A percentile compares a stretch with the other conserved stretches of the same genome.
These are phyloP conservation scores for Verticillium alfalfae DNA, from an alignment of 2,329 filamentous ascomycete species.

Conservation along the genomic window DNA sequence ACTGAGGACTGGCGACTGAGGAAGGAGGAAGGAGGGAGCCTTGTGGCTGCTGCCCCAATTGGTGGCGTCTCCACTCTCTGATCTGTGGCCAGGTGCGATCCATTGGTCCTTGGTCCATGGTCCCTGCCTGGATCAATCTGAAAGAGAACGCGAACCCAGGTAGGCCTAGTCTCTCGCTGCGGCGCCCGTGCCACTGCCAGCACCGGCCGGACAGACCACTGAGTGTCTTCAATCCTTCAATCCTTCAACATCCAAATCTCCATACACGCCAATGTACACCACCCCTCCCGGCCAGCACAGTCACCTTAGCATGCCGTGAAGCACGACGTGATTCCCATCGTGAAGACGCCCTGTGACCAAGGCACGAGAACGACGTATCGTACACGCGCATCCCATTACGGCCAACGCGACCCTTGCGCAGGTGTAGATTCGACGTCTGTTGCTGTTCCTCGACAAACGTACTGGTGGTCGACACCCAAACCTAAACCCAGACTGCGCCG, in stretches of 20 bases:
- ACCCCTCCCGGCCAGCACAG: not conserved
- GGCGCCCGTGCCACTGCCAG: not conserved
- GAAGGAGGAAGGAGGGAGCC: not conserved
- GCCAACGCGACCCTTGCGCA: not conserved
- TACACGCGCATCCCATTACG: not conserved
- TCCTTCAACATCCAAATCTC: constrained; percentile 10
- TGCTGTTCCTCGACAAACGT: not conserved
- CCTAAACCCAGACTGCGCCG: not conserved
- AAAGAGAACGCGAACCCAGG: not conserved
- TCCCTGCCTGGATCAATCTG: not conserved
- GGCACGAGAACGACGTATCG: not conserved
- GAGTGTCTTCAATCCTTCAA: constrained; percentile 9
- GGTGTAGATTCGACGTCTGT: not conserved
- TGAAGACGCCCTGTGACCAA: not conserved
- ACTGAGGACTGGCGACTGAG: too few species aligned
- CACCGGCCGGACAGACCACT: not conserved
- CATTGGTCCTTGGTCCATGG: not conserved
- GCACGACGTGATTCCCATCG: not conserved
- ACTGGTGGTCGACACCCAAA: not conserved
- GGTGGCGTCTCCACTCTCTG: not conserved
- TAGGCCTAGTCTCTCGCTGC: not conserved
- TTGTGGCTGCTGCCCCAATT: too few species aligned
- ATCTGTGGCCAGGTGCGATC: not conserved
- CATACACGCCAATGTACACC: not conserved
- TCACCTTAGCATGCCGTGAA: not conserved